Evolutionary conservation across 225 moss, liverwort and hornwort species (phyloP).

Genomic region (Sphagnum tenellum): DNA sequence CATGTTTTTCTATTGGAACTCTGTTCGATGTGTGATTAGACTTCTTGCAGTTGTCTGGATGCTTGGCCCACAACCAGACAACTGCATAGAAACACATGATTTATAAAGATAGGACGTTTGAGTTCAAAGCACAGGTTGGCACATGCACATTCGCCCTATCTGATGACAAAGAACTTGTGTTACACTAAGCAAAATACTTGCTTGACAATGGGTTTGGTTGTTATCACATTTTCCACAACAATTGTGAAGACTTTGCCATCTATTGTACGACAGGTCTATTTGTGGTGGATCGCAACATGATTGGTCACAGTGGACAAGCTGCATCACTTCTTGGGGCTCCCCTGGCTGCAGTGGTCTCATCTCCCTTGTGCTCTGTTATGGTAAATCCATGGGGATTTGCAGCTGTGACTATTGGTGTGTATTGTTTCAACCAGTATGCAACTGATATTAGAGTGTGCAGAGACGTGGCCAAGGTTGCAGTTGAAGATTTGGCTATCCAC

Average conservation of each 20-base stretch:
- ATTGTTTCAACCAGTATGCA: conserved; percentile 81
- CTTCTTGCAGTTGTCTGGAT: no score
- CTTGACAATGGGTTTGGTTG: conserved; percentile 67
- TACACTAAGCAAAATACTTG: conserved; percentile 76
- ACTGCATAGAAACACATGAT: no score
- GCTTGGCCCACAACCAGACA: no score
- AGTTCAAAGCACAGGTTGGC: conserved; percentile 81
- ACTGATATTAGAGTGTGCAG: conserved; percentile 85
- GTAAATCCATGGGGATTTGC: conserved; percentile 83
- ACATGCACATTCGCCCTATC: conserved; percentile 78
- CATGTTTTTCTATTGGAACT: no score
- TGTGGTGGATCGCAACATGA: conserved; percentile 60
- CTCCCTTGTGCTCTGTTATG: conserved; percentile 77
- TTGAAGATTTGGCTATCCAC: conserved; percentile 76
- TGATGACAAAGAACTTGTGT: conserved; percentile 52
- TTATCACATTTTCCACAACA: conserved; percentile 87
- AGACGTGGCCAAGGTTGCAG: conserved; percentile 80
- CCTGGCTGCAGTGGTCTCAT: conserved; percentile 86
- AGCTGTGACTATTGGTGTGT: conserved; percentile 75
- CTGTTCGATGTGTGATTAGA: no score
- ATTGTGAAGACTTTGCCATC: conserved; percentile 96
- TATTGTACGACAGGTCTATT: conserved; percentile 92
- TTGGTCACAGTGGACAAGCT: conserved; percentile 88
- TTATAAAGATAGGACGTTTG: conserved; percentile 25
- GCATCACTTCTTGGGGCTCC: conserved; percentile 90